Evolutionary conservation across 352 stramenopile genomes (phyloP), one percentile per base, ranked within the genome.

Genomic region (Phytopythium sindhum): DNA sequence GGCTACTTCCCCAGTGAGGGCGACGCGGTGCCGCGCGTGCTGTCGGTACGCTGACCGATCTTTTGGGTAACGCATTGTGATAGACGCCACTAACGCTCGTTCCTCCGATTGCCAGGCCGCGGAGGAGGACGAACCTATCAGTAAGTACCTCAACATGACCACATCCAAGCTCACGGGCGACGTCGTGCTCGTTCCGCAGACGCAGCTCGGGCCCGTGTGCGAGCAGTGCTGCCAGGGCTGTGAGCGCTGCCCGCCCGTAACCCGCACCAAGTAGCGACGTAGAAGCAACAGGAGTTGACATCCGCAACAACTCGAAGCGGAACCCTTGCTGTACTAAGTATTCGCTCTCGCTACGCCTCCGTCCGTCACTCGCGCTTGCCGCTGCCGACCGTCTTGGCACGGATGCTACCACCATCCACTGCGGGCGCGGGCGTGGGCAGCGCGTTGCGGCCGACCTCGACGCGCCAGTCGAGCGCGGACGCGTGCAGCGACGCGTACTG

Each of bases 111-210:
- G n/a, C 5, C 57, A 85, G 79, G 67, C 74, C 15, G 39, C 55
- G 4, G 66, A 84, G 26, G 81, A 91, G 57, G 67, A 84, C 42
- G 57, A 59, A 24, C 72, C 72, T 9, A 78, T 88, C 59, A 81
- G 70, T 55, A 66, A 77, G 57, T 88, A 81, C 62, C 70, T 89
- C 31, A 80, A 84, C 72, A 91, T 89, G 83, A 78, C 64, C 8
- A 91, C 80, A 39, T 87, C 79, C 52, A 86, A 82, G 68, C 72
- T 78, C 67, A 89, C 74, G 1, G 81, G 82, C 17, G 85, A 91
- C 62, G 68, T 93, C 33, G 81, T 91, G 31, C 57, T 93, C 24
- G 74, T 93, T 48, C 85, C 83, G 2, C 85, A 93, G 69, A 93
- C 81, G n/a, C 85, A 93, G 57, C 73, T 93, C 24, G 82, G 85